Percentiles rank a stretch among this genome's conserved stretches.
phyloP scores from a whole-genome alignment of 495 filamentous ascomycete species.

The Penicillium chermesinum region DNA sequence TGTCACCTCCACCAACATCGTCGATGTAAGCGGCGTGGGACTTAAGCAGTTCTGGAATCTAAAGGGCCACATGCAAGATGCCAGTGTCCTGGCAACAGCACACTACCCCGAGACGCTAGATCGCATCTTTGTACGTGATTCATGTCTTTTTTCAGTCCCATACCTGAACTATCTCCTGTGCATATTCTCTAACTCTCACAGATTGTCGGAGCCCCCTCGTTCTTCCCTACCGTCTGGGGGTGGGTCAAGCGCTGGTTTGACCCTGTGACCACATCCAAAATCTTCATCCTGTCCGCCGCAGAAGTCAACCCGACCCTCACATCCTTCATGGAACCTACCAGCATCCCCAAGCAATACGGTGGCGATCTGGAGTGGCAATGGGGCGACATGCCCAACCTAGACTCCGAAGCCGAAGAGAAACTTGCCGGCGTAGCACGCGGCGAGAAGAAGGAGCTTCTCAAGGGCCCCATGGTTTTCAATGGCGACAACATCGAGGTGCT shows the following conservation, averaged over 20 bases:
- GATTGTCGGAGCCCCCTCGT: conserved; percentile 83
- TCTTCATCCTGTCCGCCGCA: conserved; percentile 70
- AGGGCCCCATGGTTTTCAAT: conserved; percentile 41
- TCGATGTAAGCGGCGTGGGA: conserved; percentile 77
- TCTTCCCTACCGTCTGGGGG: conserved; percentile 91
- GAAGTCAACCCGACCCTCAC: conserved; percentile 70
- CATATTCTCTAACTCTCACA: conserved; percentile 23
- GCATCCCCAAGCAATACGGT: conserved; percentile 81
- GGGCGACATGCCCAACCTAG: conserved; percentile 64
- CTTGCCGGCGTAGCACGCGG: too few species aligned
- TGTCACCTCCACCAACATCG: conserved; percentile 83
- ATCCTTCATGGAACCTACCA: conserved; percentile 70
- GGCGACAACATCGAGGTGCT: conserved; percentile 34
- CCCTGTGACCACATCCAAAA: conserved; percentile 86
- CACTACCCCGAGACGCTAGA: conserved; percentile 91
- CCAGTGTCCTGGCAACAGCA: conserved; percentile 76
- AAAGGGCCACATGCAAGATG: conserved; percentile 86
- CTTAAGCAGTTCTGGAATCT: conserved; percentile 92
- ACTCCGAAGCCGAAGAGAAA: conserved; percentile 55
- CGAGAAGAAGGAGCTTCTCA: conserved; percentile 28
- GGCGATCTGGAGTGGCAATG: conserved; percentile 77
- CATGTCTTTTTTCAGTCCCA: background rate
- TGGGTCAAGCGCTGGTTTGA: conserved; percentile 98
- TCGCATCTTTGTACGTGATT: conserved; percentile 64
- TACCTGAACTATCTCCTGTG: too few species aligned